Percentiles rank a stretch among this genome's conserved stretches.
These are phyloP conservation scores for Komagataella pastoris DNA, from an alignment of 805 yeast genomes.

Conservation along the genomic window DNA sequence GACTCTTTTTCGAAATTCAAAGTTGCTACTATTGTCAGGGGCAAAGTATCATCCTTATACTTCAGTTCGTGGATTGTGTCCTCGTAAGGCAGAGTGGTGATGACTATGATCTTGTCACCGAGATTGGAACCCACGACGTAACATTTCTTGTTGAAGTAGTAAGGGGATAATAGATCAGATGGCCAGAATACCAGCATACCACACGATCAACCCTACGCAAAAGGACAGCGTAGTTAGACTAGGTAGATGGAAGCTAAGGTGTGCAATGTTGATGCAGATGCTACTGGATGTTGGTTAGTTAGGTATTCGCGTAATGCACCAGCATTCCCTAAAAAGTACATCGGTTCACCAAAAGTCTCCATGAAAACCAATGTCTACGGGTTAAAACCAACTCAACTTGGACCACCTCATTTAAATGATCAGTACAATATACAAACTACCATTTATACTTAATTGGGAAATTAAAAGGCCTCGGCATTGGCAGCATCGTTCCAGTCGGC, in stretches of 20 bases:
- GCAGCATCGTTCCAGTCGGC: conserved; percentile 43
- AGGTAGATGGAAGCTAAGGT: neutral
- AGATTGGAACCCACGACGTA: neutral
- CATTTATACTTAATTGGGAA: conserved; percentile 1
- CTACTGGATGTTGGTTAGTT: neutral
- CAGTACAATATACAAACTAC: neutral
- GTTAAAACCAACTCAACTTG: neutral
- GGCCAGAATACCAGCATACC: neutral
- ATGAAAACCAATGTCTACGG: neutral
- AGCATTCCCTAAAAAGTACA: neutral
- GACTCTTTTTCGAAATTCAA: neutral
- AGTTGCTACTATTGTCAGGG: conserved; percentile 7
- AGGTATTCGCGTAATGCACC: neutral
- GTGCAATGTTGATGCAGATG: neutral
- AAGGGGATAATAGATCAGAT: neutral
- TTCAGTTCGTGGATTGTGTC: conserved; percentile 6
- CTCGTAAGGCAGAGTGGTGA: conserved; percentile 1
- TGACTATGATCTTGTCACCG: neutral
- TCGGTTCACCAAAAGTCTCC: neutral
- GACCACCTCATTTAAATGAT: neutral
- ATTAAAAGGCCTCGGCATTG: conserved; percentile 26
- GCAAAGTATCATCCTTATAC: conserved; percentile 4
- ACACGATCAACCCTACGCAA: neutral
- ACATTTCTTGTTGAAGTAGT: neutral
- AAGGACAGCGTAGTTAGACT: neutral